Evolutionary conservation across 495 filamentous ascomycete species (phyloP), one percentile per base, ranked within the genome.

Genomic region (Daldinia decipiens): DNA sequence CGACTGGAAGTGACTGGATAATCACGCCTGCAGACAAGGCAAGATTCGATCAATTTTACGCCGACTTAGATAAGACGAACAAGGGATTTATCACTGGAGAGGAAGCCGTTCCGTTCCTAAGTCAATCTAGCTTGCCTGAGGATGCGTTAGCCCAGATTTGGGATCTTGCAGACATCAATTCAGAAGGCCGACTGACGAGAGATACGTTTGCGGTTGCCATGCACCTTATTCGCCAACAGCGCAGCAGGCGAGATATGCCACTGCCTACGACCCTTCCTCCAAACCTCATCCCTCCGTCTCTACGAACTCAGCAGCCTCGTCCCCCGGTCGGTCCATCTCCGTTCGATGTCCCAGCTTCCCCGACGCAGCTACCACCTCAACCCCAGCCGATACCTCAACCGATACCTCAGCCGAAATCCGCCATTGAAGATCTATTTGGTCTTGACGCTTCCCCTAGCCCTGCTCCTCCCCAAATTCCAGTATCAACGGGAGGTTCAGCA

Each of bases 201-300:
- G 95, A 99, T 77, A 94, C 96, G 74, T 99, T 99, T 75, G 95
- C 95, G 0, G 94, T 99, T 56, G 95, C 96, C 53, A 98, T 99
- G 95, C 94, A 97, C 76, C 85, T 99, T 36, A 97, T 99, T 70
- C 87, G 93, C 62, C 89, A 95, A 76, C 94, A 97, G 78, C 87
- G 93, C 24, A 88, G 83, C 63, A 92, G 89, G 64, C 89, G 88
- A 38, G 88, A 88, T 55, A 84, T 85, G 13, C 74, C 84, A 32
- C 76, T 98, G 4, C 95, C 95, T 1, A 82, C 92, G 15, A 80
- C 86, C 7, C 82, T 99, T 32, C 93, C 96, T 15, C 84, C 88
- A 1, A 93, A 90, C 45, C 82, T 99, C 29, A 88, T 98, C 51
- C 95, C 95, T 21, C 96, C 95, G 21, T 93, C 88, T 75, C 90